phyloP scores from a whole-genome alignment of 805 yeast species.

The Metschnikowia dekortorum region DNA sequence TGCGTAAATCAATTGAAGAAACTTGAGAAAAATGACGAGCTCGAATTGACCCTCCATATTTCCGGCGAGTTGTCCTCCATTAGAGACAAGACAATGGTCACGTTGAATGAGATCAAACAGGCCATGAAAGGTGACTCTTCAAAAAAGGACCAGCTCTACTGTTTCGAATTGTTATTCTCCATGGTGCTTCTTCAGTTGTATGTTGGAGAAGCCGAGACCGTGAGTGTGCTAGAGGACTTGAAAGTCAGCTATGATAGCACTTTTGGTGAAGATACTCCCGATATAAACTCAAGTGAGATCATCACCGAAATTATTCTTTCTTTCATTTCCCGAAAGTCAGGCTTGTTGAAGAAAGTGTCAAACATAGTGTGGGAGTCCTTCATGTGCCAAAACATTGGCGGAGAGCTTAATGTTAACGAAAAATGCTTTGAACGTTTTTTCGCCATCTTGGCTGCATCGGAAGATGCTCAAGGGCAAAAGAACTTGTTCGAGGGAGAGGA shows the following conservation, averaged over 20 bases:
- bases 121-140: conserved; percentile 17
- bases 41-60: conserved; percentile 31
- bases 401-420: conserved; percentile 24
- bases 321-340: conserved; percentile 40
- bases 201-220: conserved; percentile 73
- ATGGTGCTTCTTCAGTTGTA: conserved; percentile 74
- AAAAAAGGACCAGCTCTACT: conserved; percentile 42
- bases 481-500: conserved; percentile 64
- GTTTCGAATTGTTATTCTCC: conserved; percentile 74
- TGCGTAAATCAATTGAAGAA: conserved; percentile 39
- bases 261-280: conserved; percentile 26
- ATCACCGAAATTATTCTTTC: conserved; percentile 42
- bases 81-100: conserved; percentile 45
- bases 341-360: conserved; percentile 34
- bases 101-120: conserved; percentile 33
- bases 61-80: conserved; percentile 56
- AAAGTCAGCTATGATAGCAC: conserved; percentile 52
- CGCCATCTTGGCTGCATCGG: conserved; percentile 49
- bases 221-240: conserved; percentile 69
- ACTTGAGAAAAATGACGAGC: conserved; percentile 20
- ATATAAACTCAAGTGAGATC: conserved; percentile 28
- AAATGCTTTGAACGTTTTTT: conserved; percentile 33
- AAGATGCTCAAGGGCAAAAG: conserved; percentile 76
- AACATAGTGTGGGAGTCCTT: conserved; percentile 39
- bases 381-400: conserved; percentile 29